A percentile compares a stretch with the other conserved stretches of the same genome.
Evolutionary conservation across 1,139 yeast genomes (phyloP).

Genomic region (Geotrichum australiense): DNA sequence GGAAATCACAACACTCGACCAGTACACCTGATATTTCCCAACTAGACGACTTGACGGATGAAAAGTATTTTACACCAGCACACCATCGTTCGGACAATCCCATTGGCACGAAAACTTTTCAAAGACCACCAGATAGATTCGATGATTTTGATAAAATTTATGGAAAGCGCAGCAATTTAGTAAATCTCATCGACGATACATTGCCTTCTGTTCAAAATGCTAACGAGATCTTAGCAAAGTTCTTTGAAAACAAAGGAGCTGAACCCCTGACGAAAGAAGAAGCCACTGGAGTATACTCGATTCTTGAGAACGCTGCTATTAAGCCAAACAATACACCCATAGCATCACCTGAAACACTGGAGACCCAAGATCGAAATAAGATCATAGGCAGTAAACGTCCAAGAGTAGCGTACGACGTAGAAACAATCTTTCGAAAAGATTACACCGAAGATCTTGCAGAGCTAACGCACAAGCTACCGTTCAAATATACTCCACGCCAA

Average conservation of each 20-base stretch:
- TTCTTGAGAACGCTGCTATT: background rate
- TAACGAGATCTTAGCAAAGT: conserved; percentile 13
- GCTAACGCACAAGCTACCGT: background rate
- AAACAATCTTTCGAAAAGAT: background rate
- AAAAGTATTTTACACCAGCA: background rate
- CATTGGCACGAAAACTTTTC: no score
- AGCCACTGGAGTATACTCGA: conserved; percentile 12
- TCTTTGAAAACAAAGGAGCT: conserved; percentile 14
- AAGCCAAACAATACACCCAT: background rate
- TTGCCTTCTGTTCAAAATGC: background rate
- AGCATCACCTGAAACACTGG: background rate
- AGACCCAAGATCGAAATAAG: background rate
- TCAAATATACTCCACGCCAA: background rate
- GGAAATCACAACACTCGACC: background rate
- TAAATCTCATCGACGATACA: background rate
- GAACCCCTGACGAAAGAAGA: conserved; percentile 15
- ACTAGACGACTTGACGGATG: background rate
- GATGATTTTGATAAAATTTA: no score
- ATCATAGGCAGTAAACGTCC: background rate
- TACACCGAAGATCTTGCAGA: no score
- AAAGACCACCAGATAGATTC: no score
- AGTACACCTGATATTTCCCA: background rate
- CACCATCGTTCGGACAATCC: no score
- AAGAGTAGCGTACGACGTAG: background rate
- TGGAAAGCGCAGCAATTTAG: no score